Evolutionary conservation across 176 grass and related monocot species (phyloP).

Genomic region (Oryza brachyantha): DNA sequence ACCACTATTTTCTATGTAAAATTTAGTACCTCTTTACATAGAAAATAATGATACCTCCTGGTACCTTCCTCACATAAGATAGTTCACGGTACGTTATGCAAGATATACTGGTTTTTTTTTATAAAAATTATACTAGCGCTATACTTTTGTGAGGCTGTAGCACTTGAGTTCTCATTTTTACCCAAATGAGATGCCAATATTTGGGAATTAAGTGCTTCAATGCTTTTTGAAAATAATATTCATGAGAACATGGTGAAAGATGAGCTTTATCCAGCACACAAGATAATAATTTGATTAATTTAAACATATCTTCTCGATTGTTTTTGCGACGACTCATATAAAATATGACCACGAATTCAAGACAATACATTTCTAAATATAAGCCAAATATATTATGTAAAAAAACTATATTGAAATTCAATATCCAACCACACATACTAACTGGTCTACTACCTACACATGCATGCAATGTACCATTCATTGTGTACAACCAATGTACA

Average conservation of each 20-base stretch:
- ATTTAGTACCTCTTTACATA: too few relatives aligned
- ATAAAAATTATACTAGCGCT: neutral
- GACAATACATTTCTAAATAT: neutral
- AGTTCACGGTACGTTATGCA: too few relatives aligned
- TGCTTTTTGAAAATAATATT: neutral
- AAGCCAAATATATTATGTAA: neutral
- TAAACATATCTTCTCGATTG: neutral
- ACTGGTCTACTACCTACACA: constrained; percentile 35
- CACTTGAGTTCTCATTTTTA: constrained; percentile 1
- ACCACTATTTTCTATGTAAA: too few relatives aligned
- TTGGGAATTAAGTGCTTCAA: neutral
- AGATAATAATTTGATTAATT: neutral
- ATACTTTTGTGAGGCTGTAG: neutral
- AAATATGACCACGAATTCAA: neutral
- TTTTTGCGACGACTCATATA: neutral
- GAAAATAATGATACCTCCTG: too few relatives aligned
- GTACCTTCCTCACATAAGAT: too few relatives aligned
- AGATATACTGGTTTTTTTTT: too few relatives aligned
- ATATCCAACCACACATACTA: neutral
- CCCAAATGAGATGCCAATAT: neutral
- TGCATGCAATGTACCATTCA: constrained; percentile 21
- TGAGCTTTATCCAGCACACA: neutral
- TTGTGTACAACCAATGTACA: constrained; percentile 46
- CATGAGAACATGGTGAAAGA: neutral
- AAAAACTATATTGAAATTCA: neutral